Conservation (phyloP, 108 stramenopile genomes). For the Stephanodiscus triporus region DNA sequence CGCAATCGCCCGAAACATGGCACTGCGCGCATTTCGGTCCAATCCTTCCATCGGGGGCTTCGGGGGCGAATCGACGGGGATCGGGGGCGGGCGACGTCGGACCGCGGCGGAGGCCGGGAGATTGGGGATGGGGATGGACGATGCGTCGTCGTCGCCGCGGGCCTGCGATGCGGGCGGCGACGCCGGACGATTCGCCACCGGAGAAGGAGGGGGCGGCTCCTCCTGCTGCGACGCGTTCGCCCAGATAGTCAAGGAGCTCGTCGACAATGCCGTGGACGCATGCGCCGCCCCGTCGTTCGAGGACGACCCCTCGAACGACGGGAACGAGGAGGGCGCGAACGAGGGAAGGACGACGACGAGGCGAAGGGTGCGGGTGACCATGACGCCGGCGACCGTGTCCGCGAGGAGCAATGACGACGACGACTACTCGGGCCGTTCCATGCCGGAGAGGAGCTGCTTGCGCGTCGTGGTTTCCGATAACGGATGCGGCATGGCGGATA, state of each 20-base stretch:
- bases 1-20: no score
- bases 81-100: background rate
- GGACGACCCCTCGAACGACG: conserved; percentile 10
- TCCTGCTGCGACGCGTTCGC: conserved; percentile 70
- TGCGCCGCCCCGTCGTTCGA: conserved; percentile 36
- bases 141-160: background rate
- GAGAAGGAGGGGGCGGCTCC: background rate
- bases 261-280: conserved; percentile 91
- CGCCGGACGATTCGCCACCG: background rate
- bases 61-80: conserved; percentile 56
- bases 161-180: background rate
- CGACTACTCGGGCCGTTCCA: no score
- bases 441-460: conserved; percentile 46
- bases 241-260: conserved; percentile 90
- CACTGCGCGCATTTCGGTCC: conserved; percentile 74
- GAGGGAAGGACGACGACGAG: conserved; percentile 14
- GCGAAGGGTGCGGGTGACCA: conserved; percentile 53
- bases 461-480: conserved; percentile 81
- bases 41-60: conserved; percentile 89
- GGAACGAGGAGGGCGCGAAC: conserved; percentile 9
- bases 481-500: conserved; percentile 83
- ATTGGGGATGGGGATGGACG: background rate
- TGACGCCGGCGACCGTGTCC: conserved; percentile 21
- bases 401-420: conserved; percentile 9
- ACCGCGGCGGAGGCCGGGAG: background rate